These are phyloP conservation scores for Coprinellus micaceus DNA, from an alignment of 768 basidiomycete genomes.

Conservation along the genomic window DNA sequence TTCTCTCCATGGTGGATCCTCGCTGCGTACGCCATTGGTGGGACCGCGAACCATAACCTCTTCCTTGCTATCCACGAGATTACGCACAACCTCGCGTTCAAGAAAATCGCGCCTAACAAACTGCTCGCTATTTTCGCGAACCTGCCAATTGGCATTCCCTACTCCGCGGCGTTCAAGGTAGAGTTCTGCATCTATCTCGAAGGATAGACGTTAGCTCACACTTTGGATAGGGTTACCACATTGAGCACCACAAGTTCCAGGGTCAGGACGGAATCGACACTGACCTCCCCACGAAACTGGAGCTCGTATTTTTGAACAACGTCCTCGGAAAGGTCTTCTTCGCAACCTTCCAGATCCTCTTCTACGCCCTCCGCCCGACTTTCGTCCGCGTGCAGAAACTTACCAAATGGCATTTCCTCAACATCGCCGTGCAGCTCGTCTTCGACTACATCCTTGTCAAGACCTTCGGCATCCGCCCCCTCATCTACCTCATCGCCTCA, in stretches of 20 bases:
- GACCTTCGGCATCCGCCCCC: slow-evolving; percentile 38
- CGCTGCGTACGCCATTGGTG: slow-evolving; percentile 82
- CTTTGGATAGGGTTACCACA: slow-evolving; percentile 69
- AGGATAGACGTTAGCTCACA: not conserved
- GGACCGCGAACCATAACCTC: slow-evolving; percentile 95
- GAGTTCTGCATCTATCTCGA: slow-evolving; percentile 6
- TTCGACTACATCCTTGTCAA: slow-evolving; percentile 70
- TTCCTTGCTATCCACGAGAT: slow-evolving; percentile 99
- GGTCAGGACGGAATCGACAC: slow-evolving; percentile 97
- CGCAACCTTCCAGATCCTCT: slow-evolving; percentile 95
- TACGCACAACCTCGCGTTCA: slow-evolving; percentile 95
- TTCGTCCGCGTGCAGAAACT: slow-evolving; percentile 82
- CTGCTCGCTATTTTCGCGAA: slow-evolving; percentile 88
- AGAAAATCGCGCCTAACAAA: slow-evolving; percentile 78
- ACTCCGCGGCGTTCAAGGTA: slow-evolving; percentile 93
- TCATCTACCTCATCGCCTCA: slow-evolving; percentile 81
- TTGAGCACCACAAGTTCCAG: slow-evolving; percentile 94
- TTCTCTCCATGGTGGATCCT: slow-evolving; percentile 70
- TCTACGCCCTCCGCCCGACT: slow-evolving; percentile 94
- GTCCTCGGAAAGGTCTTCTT: slow-evolving; percentile 98
- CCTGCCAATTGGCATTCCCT: slow-evolving; percentile 90
- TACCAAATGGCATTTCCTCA: slow-evolving; percentile 82
- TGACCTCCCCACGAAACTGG: slow-evolving; percentile 84
- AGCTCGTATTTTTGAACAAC: slow-evolving; percentile 85
- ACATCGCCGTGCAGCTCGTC: slow-evolving; percentile 62